Percentiles rank a stretch among this genome's conserved stretches.
Evolutionary conservation across 2,329 filamentous ascomycete species (phyloP).

Genomic region (Neurospora crassa): DNA sequence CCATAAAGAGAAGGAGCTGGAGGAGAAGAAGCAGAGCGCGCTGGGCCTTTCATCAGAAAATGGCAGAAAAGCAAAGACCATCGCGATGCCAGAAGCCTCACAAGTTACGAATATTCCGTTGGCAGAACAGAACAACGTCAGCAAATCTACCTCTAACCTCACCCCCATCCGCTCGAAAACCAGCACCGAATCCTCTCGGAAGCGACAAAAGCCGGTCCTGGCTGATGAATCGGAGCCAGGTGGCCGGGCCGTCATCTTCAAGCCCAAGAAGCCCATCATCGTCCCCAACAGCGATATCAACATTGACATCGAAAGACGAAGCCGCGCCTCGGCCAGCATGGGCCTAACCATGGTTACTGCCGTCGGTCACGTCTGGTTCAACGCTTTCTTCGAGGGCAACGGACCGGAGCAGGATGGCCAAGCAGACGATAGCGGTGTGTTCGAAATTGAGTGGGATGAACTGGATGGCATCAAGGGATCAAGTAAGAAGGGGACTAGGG

Average conservation of each 20-base stretch:
- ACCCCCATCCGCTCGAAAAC: slow-evolving; percentile 1
- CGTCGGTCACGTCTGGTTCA: slow-evolving; percentile 95
- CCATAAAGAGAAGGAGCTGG: not conserved
- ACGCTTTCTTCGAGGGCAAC: slow-evolving; percentile 80
- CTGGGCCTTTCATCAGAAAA: slow-evolving; percentile 2
- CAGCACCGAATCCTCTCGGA: not conserved
- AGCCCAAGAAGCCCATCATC: slow-evolving; percentile 56
- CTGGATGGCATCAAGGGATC: slow-evolving; percentile 96
- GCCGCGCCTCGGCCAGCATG: slow-evolving; percentile 65
- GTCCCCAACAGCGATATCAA: slow-evolving; percentile 80
- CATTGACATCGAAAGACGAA: slow-evolving; percentile 79
- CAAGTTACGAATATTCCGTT: not conserved
- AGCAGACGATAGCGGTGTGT: slow-evolving; percentile 56
- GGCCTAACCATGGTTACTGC: slow-evolving; percentile 85
- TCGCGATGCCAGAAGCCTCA: slow-evolving; percentile 15
- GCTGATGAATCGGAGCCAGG: slow-evolving; percentile 40
- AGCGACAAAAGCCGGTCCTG: slow-evolving; percentile 8
- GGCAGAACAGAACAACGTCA: slow-evolving; percentile 4
- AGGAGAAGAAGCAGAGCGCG: not conserved
- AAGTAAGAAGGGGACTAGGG: slow-evolving; percentile 67
- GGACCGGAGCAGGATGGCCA: slow-evolving; percentile 58
- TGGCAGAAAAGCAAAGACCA: slow-evolving; percentile 19
- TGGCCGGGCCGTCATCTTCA: slow-evolving; percentile 69
- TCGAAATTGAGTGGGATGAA: slow-evolving; percentile 49
- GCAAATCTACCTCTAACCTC: slow-evolving; percentile 10